Base-by-base conservation (phyloP, 148 eudicot species). In the Chenopodium quinoa region DNA sequence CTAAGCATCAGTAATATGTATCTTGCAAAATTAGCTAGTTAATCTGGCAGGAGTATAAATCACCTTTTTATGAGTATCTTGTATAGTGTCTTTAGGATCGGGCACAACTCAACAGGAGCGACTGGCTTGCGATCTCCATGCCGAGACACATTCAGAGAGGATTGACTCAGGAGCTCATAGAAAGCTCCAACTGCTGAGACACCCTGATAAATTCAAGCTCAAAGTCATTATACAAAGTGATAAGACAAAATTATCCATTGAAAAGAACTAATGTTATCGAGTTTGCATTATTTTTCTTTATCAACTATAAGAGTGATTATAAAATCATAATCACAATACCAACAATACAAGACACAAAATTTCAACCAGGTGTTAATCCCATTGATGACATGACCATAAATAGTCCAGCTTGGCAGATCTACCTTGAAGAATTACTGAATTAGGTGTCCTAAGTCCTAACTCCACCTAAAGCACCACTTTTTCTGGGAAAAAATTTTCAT, bases 141-240 rank as follows among this genome's bases (percentile, higher is more conserved):
- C 72, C 92, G 95, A 68, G 86, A 70, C 58, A 94, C 88, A 69
- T 87, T 94, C 82, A 94, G 86, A 83, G 97, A 93, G 23, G 91
- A 83, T 73, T 94, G 98, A 67, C 98, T 94, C 84, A 94, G 86
- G 75, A 94, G 97, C 81, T 91, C 91, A 71, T 93, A 94, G 82
- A 94, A 94, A 79, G 98, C 98, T 81, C 88, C 94, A 25, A 94
- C 94, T 17, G 98, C 98, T 27, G 98, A 93, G 46, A 94, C 97
- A 71, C 97, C 98, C 98, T 94, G 82, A 7, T 25, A 75, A 80
- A 78, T 46, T n/a, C 25, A 16, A 73, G 69, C 14, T 25, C 65
- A 74, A 58, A n/a, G 54, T 71, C 67, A 81, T 31, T 74, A 7
- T 12, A 50, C 4, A 54, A 19, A 22, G 2, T 44, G 56, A n/a